Conservation (phyloP, 2,329 filamentous ascomycete genomes). For the Claviceps sp. region DNA sequence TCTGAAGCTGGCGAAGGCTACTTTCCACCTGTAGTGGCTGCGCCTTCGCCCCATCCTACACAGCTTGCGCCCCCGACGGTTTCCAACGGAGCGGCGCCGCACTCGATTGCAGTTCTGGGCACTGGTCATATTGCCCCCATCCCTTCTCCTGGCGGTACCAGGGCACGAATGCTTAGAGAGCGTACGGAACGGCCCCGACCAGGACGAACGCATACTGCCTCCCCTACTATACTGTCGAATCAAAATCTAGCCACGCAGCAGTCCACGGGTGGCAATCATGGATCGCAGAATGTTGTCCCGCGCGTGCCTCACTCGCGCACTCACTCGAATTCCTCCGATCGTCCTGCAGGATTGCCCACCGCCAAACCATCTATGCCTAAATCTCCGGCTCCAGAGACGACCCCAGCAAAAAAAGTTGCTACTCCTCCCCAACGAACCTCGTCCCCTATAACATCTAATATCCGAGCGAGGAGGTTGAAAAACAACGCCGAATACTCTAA, state of each 20-base stretch:
- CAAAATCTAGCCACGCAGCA: slow-evolving; percentile 20
- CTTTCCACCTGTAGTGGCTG: slow-evolving; percentile 54
- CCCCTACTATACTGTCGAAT: slow-evolving; percentile 47
- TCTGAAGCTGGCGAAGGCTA: slow-evolving; percentile 65
- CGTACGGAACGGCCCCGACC: slow-evolving; percentile 47
- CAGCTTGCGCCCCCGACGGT: slow-evolving; percentile 22
- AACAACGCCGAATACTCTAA: slow-evolving; percentile 32
- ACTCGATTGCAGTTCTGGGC: slow-evolving; percentile 67
- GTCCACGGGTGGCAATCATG: slow-evolving; percentile 18
- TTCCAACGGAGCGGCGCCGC: slow-evolving; percentile 24
- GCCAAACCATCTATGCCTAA: slow-evolving; percentile 38
- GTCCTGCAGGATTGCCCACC: slow-evolving; percentile 27
- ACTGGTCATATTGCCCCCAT: slow-evolving; percentile 70
- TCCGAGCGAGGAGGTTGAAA: slow-evolving; percentile 37
- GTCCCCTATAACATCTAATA: slow-evolving; percentile 34
- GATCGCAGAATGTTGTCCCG: slow-evolving; percentile 21
- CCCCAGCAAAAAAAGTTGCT: slow-evolving; percentile 33
- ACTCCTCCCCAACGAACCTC: slow-evolving; percentile 36
- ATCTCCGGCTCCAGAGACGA: slow-evolving; percentile 36
- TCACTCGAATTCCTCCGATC: slow-evolving; percentile 46
- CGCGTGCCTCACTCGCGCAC: slow-evolving; percentile 38
- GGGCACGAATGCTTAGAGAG: slow-evolving; percentile 41
- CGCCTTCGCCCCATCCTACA: slow-evolving; percentile 27
- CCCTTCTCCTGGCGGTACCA: slow-evolving; percentile 65
- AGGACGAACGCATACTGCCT: slow-evolving; percentile 63